phyloP scores from a whole-genome alignment of 148 eudicot species.

The Rhododendron henanense region DNA sequence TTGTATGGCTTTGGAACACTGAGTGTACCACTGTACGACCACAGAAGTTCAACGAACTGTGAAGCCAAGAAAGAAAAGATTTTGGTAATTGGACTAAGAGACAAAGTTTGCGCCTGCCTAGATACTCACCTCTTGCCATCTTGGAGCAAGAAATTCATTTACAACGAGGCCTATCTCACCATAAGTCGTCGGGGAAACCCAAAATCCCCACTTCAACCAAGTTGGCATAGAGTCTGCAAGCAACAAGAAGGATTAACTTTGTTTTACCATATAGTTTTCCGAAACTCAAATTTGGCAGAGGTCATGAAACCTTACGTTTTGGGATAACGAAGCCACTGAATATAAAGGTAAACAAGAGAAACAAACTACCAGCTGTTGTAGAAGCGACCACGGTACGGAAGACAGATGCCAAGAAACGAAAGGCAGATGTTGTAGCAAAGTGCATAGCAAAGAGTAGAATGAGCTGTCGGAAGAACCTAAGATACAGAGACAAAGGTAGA shows the following conservation, averaged over 20 bases:
- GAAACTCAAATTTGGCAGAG: neutral
- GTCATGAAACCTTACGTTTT: conserved; percentile 35
- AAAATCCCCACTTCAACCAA: conserved; percentile 83
- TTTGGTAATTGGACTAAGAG: neutral
- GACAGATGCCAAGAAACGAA: conserved; percentile 66
- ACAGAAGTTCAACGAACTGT: neutral
- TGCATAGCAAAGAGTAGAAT: conserved; percentile 50
- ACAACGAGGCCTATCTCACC: conserved; percentile 70
- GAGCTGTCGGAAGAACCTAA: conserved; percentile 71
- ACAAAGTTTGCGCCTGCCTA: neutral
- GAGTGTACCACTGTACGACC: neutral
- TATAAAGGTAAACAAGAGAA: conserved; percentile 31
- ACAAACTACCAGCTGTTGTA: conserved; percentile 35
- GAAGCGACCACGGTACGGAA: conserved; percentile 49
- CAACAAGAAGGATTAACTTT: conserved; percentile 6
- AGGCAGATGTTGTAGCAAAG: conserved; percentile 52
- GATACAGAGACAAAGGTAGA: neutral
- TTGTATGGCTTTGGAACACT: neutral
- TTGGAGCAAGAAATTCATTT: conserved; percentile 77
- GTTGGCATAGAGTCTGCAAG: conserved; percentile 73
- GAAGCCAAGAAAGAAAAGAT: neutral
- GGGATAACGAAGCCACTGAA: conserved; percentile 78
- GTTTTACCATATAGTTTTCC: neutral
- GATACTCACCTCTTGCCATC: conserved; percentile 67
- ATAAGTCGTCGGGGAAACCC: conserved; percentile 69